Conservation (phyloP, 2,329 filamentous ascomycete species). For the Alternaria infectoria region DNA sequence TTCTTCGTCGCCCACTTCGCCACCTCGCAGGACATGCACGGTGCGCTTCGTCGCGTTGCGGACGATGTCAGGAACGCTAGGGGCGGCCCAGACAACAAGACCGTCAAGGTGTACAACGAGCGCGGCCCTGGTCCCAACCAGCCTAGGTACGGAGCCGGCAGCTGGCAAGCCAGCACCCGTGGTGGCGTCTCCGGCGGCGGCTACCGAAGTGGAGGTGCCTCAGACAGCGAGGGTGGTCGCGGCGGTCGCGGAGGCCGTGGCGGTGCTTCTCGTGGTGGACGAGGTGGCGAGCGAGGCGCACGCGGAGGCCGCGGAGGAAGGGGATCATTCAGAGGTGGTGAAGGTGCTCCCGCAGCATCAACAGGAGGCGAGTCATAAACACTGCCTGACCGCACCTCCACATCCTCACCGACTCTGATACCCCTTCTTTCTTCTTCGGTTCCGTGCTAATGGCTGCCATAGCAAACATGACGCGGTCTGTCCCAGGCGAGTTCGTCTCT, state of each 20-base stretch:
- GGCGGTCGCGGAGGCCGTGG: conserved; percentile 61
- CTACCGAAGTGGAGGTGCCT: conserved; percentile 82
- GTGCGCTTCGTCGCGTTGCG: conserved; percentile 75
- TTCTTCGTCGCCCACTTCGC: conserved; percentile 90
- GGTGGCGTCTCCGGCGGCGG: conserved; percentile 71
- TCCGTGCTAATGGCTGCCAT: conserved; percentile 13
- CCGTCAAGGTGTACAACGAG: conserved; percentile 84
- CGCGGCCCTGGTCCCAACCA: conserved; percentile 54
- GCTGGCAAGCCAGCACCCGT: conserved; percentile 68
- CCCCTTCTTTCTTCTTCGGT: conserved; percentile 34
- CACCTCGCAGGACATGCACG: conserved; percentile 78
- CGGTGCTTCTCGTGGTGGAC: conserved; percentile 55
- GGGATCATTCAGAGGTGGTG: conserved; percentile 41
- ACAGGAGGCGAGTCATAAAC: conserved; percentile 48
- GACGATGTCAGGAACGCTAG: conserved; percentile 76
- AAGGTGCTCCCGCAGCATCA: conserved; percentile 43
- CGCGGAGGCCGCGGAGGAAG: conserved; percentile 51
- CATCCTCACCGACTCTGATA: conserved; percentile 38
- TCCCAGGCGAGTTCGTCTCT: background rate
- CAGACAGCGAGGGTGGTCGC: conserved; percentile 74
- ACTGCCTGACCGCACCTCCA: conserved; percentile 11
- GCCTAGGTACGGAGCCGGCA: conserved; percentile 58
- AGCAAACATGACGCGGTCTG: conserved; percentile 3
- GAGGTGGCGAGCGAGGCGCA: conserved; percentile 53
- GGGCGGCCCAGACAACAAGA: conserved; percentile 77